Base-by-base conservation (phyloP, 495 filamentous ascomycete species). In the Penicillium antarcticum region DNA sequence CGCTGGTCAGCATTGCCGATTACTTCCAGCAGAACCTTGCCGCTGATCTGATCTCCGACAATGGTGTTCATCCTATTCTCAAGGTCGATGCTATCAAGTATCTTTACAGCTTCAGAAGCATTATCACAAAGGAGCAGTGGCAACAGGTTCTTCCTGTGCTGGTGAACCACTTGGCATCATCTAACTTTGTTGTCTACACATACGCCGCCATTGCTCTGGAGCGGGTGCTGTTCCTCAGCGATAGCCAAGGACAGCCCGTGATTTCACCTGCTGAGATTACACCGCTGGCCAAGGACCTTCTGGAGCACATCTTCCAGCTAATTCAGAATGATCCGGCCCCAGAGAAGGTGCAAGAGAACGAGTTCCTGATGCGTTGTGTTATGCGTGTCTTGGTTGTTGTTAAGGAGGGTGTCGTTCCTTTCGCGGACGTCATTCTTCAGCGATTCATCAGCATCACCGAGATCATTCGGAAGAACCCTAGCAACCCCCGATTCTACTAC, bases 21-120 rank as follows among this genome's bases (percentile, higher is more conserved):
- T 99, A 95, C 75, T 96, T 99, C 72, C 83, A 91, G 66, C 85
- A 85, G 31, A 80, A 97, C 65, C 85, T 97, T 62, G 92, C 91
- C 16, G 79, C 80, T 3, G 92, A 97, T 63, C 78, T 99, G 36
- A 62, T 92, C 35, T 70, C 81, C 11, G 78, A 83, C 36, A 70
- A 77, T 5, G 80, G 79, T 10, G 78, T 86, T 1, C 78, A 92
- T 56, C 87, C 91, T 12, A 91, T 99, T 52, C 79, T 96, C 45
- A 92, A 96, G 72, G 94, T 97, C 17, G 94, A 96, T 70, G 91
- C 92, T 14, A 95, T 99, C 73, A 97, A 97, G 64, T 98, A 91
- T 65, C 78, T 97, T 17, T 95, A 97, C 71, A 86, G 82, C 39
- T 99, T 99, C 83, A 84, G 95, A 48, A 95, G 90, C 64, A 90